phyloP scores from a whole-genome alignment of 352 stramenopile species.

The Globisporangium cylindrosporum region DNA sequence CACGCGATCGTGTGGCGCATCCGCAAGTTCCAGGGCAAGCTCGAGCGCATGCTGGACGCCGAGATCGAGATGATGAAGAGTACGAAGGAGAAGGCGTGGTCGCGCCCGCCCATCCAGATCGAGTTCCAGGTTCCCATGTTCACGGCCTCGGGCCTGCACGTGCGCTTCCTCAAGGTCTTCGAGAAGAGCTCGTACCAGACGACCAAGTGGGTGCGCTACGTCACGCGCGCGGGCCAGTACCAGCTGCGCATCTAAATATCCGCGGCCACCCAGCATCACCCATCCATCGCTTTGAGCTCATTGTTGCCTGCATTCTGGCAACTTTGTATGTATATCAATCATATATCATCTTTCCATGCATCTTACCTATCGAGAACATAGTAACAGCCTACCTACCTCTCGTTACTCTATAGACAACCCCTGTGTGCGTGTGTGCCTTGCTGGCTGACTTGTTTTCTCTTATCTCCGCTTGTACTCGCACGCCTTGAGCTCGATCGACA shows the following conservation, averaged over 20 bases:
- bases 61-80: constrained; percentile 97
- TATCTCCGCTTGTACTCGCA: constrained; percentile 87
- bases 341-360: not conserved
- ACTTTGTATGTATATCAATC: not conserved
- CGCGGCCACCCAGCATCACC: not conserved
- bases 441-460: not conserved
- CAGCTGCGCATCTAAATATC: constrained; percentile 93
- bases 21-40: constrained; percentile 95
- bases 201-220: constrained; percentile 98
- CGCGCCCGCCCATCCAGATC: constrained; percentile 94
- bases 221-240: constrained; percentile 97
- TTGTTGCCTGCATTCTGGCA: not conserved
- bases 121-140: constrained; percentile 99
- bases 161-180: constrained; percentile 98
- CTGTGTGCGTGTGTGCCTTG: not conserved
- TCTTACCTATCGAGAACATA: constrained; percentile 4
- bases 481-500: constrained; percentile 71
- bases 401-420: not conserved
- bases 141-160: constrained; percentile 95
- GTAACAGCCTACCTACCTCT: not conserved
- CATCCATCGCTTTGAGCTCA: not conserved
- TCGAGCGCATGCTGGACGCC: constrained; percentile 93
- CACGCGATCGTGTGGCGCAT: constrained; percentile 98
- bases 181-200: constrained; percentile 98
- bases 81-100: constrained; percentile 96